A percentile compares a stretch with the other conserved stretches of the same genome.
These are phyloP conservation scores for Pseudogymnoascus sp. DNA, from an alignment of 2,329 filamentous ascomycete species.

Conservation along the genomic window DNA sequence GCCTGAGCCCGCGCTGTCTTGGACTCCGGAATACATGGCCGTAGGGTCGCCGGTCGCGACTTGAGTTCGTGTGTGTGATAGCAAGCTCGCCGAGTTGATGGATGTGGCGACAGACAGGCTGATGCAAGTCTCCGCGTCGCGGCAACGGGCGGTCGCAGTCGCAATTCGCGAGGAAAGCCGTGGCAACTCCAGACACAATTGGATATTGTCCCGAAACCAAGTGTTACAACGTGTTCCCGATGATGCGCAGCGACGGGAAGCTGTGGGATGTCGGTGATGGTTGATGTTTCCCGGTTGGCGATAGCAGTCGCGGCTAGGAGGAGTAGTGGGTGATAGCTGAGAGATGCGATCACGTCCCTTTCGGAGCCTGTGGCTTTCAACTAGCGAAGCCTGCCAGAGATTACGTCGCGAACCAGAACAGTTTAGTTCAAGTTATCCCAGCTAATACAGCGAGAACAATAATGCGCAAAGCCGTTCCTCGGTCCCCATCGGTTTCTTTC, in stretches of 20 bases:
- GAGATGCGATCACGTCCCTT: constrained; percentile 8
- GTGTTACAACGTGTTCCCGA: constrained; percentile 1
- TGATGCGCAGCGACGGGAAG: constrained; percentile 4
- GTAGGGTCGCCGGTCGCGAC: background rate
- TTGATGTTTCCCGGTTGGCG: constrained; percentile 9
- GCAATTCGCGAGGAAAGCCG: constrained; percentile 4
- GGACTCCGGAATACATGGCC: constrained; percentile 8
- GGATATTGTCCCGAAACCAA: constrained; percentile 7
- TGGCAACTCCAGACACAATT: constrained; percentile 6
- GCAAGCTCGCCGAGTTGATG: constrained; percentile 10
- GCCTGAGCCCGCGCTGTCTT: constrained; percentile 64
- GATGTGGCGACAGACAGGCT: background rate
- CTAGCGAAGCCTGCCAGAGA: constrained; percentile 7
- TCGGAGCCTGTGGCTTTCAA: constrained; percentile 7
- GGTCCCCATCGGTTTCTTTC: constrained; percentile 7
- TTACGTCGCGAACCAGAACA: constrained; percentile 8
- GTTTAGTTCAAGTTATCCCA: constrained; percentile 7
- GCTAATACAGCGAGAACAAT: constrained; percentile 8
- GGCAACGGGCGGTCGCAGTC: constrained; percentile 6
- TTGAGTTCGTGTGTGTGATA: constrained; percentile 7
- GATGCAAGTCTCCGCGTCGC: constrained; percentile 11
- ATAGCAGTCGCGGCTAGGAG: constrained; percentile 9
- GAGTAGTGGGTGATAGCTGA: constrained; percentile 8
- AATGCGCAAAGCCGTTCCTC: background rate
- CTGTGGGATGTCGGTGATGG: constrained; percentile 6